A percentile compares a stretch with the other conserved stretches of the same genome.
Evolutionary conservation across 2,329 filamentous ascomycete genomes (phyloP).

Genomic region (Ophiostoma novo-ulmi): DNA sequence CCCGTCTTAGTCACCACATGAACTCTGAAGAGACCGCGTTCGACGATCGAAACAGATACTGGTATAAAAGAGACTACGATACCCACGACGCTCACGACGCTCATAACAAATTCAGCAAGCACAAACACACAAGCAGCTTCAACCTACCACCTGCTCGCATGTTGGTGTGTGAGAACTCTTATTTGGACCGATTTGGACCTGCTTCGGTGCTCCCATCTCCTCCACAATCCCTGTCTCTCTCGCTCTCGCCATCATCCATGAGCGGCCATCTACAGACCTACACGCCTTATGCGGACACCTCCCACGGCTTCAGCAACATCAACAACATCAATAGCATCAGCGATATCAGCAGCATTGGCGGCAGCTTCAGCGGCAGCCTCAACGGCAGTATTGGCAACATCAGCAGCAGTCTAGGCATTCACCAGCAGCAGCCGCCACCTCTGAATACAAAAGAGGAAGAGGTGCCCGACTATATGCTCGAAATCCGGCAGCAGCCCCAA

Average conservation of each 20-base stretch:
- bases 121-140: neutral
- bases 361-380: neutral
- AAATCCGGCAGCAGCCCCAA: slow-evolving; percentile 60
- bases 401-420: slow-evolving; percentile 5
- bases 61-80: neutral
- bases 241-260: slow-evolving; percentile 24
- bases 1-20: neutral
- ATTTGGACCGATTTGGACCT: slow-evolving; percentile 14
- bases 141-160: neutral
- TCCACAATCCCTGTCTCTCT: neutral
- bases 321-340: neutral
- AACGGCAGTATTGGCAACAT: neutral
- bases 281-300: slow-evolving; percentile 25
- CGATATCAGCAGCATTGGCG: neutral
- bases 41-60: neutral
- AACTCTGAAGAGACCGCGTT: neutral
- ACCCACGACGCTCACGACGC: neutral
- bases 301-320: neutral
- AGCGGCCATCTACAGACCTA: slow-evolving; percentile 25
- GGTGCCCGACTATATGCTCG: slow-evolving; percentile 32
- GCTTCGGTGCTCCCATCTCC: slow-evolving; percentile 11
- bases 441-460: slow-evolving; percentile 23
- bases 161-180: neutral
- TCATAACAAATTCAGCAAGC: neutral
- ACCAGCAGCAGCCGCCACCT: neutral